Percentiles rank a stretch among this genome's conserved stretches.
These are phyloP conservation scores for Suhomyces coccinellae DNA, from an alignment of 1,139 yeast species.

Conservation along the genomic window DNA sequence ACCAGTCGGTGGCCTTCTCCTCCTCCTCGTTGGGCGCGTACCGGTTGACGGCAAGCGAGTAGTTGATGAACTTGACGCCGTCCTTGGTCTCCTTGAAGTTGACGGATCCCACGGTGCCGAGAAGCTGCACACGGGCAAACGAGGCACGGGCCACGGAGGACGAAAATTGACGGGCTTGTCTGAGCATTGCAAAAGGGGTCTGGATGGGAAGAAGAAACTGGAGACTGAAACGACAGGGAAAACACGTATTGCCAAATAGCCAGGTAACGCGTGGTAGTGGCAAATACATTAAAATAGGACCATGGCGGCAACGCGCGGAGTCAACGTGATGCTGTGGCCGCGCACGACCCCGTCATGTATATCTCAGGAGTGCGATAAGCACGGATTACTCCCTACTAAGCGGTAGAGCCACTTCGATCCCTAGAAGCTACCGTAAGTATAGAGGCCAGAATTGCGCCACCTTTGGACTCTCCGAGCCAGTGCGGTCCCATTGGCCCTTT, in stretches of 20 bases:
- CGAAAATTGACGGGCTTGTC: conserved; percentile 38
- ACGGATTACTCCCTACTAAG: conserved; percentile 6
- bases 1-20: conserved; percentile 43
- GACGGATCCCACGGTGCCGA: conserved; percentile 45
- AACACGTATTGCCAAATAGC: conserved; percentile 4
- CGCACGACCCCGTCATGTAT: conserved; percentile 13
- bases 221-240: not conserved
- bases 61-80: conserved; percentile 40
- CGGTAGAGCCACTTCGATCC: conserved; percentile 4
- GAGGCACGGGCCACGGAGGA: conserved; percentile 31
- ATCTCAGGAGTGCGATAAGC: conserved; percentile 14
- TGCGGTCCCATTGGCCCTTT: not conserved
- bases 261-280: not conserved
- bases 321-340: conserved; percentile 2
- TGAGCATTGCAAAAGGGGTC: conserved; percentile 24
- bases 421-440: conserved; percentile 6
- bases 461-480: not conserved
- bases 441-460: not conserved
- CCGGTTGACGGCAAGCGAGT: conserved; percentile 47
- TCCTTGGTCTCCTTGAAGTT: conserved; percentile 39
- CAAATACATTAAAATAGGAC: too few relatives aligned
- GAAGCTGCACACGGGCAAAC: conserved; percentile 45
- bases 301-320: conserved; percentile 1
- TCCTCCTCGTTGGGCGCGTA: conserved; percentile 34
- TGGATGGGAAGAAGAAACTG: not conserved